These are phyloP conservation scores for Rosa persica DNA, from an alignment of 306 rosid species.

Conservation along the genomic window DNA sequence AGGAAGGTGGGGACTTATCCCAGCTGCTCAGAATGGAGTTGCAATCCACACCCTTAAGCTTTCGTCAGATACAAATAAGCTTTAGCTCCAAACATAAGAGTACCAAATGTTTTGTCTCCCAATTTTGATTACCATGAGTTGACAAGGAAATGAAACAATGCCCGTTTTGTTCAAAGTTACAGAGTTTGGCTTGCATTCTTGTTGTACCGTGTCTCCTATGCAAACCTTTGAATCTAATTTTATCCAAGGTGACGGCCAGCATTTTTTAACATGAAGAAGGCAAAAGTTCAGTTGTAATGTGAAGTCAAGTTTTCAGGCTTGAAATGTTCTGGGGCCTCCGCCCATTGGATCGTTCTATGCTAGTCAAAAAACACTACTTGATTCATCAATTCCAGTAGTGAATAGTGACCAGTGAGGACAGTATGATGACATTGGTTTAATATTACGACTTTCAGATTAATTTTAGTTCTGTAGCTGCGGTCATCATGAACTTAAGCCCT, in stretches of 20 bases:
- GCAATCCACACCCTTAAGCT: conserved; percentile 66
- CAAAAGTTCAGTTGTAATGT: not conserved
- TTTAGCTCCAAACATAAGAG: conserved; percentile 21
- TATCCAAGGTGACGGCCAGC: not conserved
- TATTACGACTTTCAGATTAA: no score
- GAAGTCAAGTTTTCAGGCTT: not conserved
- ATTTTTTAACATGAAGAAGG: not conserved
- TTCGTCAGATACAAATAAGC: conserved; percentile 37
- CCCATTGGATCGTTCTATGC: not conserved
- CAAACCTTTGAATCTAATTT: conserved; percentile 12
- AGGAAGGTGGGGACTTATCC: conserved; percentile 76
- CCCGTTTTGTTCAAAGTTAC: not conserved
- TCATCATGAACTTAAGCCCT: not conserved
- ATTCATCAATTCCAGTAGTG: not conserved
- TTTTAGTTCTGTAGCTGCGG: no score
- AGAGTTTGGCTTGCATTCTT: not conserved
- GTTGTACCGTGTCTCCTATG: not conserved
- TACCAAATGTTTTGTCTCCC: conserved; percentile 28
- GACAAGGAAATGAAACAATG: conserved; percentile 17
- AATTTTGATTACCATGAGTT: conserved; percentile 50
- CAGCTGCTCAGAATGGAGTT: conserved; percentile 69
- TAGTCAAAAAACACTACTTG: not conserved
- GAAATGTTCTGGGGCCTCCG: not conserved
- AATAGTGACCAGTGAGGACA: not conserved
- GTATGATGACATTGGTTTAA: not conserved